Percentiles rank a stretch among this genome's conserved stretches.
These are phyloP conservation scores for Suillus cothurnatus DNA, from an alignment of 768 basidiomycete species.

Conservation along the genomic window DNA sequence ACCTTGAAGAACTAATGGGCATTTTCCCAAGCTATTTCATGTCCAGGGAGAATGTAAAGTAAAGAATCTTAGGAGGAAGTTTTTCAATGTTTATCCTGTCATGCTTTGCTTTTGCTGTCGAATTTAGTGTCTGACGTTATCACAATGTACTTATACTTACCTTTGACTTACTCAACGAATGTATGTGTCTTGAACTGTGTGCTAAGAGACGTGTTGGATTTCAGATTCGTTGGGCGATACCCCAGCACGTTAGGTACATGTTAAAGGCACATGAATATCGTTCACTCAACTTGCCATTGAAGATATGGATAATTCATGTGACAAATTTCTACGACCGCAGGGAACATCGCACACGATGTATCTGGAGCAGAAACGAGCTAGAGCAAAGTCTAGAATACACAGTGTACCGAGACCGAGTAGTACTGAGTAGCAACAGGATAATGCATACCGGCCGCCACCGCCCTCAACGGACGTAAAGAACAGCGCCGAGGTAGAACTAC, in stretches of 20 bases:
- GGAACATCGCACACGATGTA: not conserved
- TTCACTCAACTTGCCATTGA: not conserved
- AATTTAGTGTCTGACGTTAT: not conserved
- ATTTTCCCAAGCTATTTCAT: slow-evolving; percentile 57
- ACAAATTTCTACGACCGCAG: not conserved
- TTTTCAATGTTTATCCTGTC: not conserved
- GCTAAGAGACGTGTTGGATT: not conserved
- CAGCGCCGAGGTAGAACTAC: not conserved
- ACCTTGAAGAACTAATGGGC: slow-evolving; percentile 55
- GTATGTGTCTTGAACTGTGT: not conserved
- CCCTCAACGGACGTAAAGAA: not conserved
- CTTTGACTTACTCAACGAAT: not conserved
- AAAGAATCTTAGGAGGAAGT: not conserved
- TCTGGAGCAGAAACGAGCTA: not conserved
- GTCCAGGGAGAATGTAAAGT: slow-evolving; percentile 17
- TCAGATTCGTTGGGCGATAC: not conserved
- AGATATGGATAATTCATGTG: not conserved
- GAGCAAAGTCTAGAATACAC: not conserved
- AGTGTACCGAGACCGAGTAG: too few species aligned
- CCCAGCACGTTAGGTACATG: not conserved
- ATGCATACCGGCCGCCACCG: too few species aligned
- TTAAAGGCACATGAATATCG: not conserved
- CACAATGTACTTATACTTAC: not conserved
- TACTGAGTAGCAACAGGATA: too few species aligned
- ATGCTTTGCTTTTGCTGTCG: slow-evolving; percentile 2